Base-by-base conservation (phyloP, 331 rosid species). In the Prunus yedoensis region DNA sequence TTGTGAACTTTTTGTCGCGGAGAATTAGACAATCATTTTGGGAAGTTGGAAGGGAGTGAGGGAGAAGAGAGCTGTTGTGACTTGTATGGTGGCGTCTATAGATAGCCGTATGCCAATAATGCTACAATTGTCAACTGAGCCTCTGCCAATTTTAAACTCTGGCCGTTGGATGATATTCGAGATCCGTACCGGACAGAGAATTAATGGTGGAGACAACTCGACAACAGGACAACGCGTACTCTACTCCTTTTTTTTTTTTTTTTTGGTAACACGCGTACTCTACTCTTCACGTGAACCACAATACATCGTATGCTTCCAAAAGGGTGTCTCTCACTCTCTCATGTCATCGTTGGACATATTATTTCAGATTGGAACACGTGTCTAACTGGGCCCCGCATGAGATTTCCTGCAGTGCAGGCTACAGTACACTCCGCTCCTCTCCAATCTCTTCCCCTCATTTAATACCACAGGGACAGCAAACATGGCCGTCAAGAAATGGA, bases 281-380 rank as follows among this genome's bases (percentile, higher is more conserved):
- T 15, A 7, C 43, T 38, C 10, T 35, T 74, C 72, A 74, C 72
- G 72, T 74, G 72, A 62, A 32, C 74, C 2, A 6, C 43, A 38
- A 28, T 69, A 51, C 38, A 28, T 47, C 41, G 28, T 16, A 30
- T 51, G 59, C 47, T 17, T 70, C 74, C 74, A 70, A 70, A 51
- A 2, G 15, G 47, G 1, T 18, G 59, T 68, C 56, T 12, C 71
- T 63, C 45, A 18, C 2, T 60, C 46, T 30, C 1, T 27, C 59
- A 51, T 28, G 49, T 68, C 21, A 6, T 3, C 15, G 35, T 30
- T 3, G 32, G 10, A 59, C n/a, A 59, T 1, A 30, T 59, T 3
- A 4, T 16, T 30, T 23, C 14, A 21, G 35, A 66, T 46, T 21
- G 27, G 2, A 4, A 69, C 62, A 20, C 47, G 46, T 69, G 74